Percentiles rank a stretch among this genome's conserved stretches.
Evolutionary conservation across 495 filamentous ascomycete species (phyloP).

Genomic region (Apiosordaria backusii): DNA sequence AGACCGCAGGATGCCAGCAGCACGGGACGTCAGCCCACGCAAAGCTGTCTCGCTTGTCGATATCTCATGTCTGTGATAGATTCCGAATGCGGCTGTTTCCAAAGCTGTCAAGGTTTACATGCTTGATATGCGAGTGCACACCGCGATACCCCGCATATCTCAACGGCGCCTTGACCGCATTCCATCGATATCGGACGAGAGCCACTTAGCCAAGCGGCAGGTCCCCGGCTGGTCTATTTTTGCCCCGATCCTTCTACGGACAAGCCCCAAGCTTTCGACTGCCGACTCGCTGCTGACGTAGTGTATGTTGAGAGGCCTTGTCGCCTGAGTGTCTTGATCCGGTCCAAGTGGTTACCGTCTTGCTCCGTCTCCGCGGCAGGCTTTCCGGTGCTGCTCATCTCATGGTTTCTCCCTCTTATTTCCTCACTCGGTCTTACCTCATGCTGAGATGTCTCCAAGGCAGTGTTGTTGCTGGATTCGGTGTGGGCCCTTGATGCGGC

Average conservation of each 20-base stretch:
- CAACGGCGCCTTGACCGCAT: conserved; percentile 6
- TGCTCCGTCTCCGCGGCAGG: not conserved
- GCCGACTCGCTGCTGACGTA: not conserved
- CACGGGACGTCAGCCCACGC: not conserved
- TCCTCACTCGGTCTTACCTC: not conserved
- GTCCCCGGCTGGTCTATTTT: not conserved
- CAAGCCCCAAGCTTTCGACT: conserved; percentile 1
- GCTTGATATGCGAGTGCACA: not conserved
- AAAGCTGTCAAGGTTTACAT: not conserved
- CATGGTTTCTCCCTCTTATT: not conserved
- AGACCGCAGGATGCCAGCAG: conserved; percentile 1
- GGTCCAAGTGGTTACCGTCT: not conserved
- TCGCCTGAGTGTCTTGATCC: not conserved
- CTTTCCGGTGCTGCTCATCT: not conserved
- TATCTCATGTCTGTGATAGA: not conserved
- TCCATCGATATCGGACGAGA: conserved; percentile 3
- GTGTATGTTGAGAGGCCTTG: not conserved
- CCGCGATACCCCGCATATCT: not conserved
- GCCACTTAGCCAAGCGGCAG: not conserved
- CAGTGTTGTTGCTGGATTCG: not conserved
- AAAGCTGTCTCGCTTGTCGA: not conserved
- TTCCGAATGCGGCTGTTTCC: not conserved
- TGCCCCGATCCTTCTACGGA: conserved; percentile 9
- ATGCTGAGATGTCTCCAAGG: not conserved
- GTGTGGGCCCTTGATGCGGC: not conserved